Evolutionary conservation across 352 stramenopile genomes (phyloP).

Genomic region (Aphanomyces euteiches): DNA sequence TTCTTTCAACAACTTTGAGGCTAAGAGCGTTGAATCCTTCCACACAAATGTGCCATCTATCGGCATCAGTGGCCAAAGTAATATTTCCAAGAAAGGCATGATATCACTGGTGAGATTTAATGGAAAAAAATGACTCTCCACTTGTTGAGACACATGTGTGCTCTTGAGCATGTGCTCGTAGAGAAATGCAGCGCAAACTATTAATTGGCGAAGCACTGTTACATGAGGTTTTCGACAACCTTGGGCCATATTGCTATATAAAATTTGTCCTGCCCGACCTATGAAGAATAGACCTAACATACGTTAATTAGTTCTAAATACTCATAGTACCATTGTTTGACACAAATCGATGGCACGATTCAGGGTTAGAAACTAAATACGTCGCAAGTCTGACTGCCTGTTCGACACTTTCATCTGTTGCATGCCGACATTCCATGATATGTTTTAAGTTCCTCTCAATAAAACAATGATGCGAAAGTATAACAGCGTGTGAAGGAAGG

Average conservation of each 20-base stretch:
- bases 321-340: slow-evolving; percentile 6
- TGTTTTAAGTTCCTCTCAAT: slow-evolving; percentile 5
- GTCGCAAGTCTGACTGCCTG: slow-evolving; percentile 11
- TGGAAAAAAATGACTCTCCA: slow-evolving; percentile 20
- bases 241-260: background rate
- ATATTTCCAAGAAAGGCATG: slow-evolving; percentile 28
- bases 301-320: background rate
- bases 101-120: background rate
- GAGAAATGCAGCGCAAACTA: slow-evolving; percentile 13
- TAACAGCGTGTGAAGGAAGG: slow-evolving; percentile 11
- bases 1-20: slow-evolving; percentile 5
- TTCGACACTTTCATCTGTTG: slow-evolving; percentile 22
- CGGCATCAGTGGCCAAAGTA: slow-evolving; percentile 22
- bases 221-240: background rate
- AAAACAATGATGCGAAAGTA: slow-evolving; percentile 18
- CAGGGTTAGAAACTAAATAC: slow-evolving; percentile 5
- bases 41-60: slow-evolving; percentile 1
- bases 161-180: background rate
- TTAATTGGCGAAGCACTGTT: slow-evolving; percentile 5
- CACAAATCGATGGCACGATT: slow-evolving; percentile 19
- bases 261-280: slow-evolving; percentile 2
- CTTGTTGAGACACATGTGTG: background rate
- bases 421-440: background rate
- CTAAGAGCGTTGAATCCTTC: slow-evolving; percentile 11
- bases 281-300: slow-evolving; percentile 17